Base-by-base conservation (phyloP, 1,284 basidiomycete genomes). In the Rhodofomes roseus region DNA sequence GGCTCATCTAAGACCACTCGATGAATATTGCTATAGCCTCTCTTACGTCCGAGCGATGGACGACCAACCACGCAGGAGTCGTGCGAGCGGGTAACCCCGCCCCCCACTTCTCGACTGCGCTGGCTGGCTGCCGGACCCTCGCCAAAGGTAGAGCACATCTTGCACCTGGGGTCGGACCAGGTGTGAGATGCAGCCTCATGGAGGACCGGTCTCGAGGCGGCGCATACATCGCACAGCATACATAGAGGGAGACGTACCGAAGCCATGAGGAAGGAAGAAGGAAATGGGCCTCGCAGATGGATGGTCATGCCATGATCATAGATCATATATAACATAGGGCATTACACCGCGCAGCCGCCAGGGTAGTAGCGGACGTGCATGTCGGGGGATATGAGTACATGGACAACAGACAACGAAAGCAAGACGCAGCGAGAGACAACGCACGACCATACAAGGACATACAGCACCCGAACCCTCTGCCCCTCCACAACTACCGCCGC, bases 1-100 rank as follows among this genome's bases (percentile, higher is more conserved):
- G 79, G 85, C 84, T 68, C 76, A 76, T 74, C 74, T 71, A 65
- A 62, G 61, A 68, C 68, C 67, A 68, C 70, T 68, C 60, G 56
- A 63, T 60, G 56, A 55, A 48, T 36, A 37, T 64, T 56, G 18
- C 56, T 69, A 58, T 67, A 52, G 67, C 66, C 67, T 61, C 59
- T 46, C 40, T 22, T 39, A 39, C 51, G 39, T 48, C 57, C 41
- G 16, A n/a, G n/a, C 39, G 11, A n/a, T 39, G 23, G 53, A 58
- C 55, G 57, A 50, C 52, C 65, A 58, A 53, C 46, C 56, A 54
- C 29, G 60, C 62, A 59, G 66, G 66, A 69, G 59, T 62, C 62
- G 60, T 63, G 53, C 62, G 63, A 60, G 63, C 50, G 54, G 51
- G 60, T 44, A 50, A 56, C 59, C 64, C 62, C 64, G 62, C 63